A percentile compares a stretch with the other conserved stretches of the same genome.
Conservation (phyloP, 78 protist genomes). For the Dictyostelium capitatum region DNA sequence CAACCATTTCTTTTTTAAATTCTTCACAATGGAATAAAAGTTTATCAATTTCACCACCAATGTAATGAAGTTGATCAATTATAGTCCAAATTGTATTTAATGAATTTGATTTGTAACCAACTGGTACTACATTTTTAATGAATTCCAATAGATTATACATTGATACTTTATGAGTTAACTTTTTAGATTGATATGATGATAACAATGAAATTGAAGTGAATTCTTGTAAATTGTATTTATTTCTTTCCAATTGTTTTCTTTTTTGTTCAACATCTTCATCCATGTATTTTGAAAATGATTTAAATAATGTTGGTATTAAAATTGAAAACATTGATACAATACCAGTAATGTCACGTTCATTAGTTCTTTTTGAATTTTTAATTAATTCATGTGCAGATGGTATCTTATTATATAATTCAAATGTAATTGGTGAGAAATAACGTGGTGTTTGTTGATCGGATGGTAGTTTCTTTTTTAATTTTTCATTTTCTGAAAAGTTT, state of each 20-base stretch:
- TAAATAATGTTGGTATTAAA: slow-evolving; percentile 27
- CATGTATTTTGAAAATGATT: slow-evolving; percentile 28
- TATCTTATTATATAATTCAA: slow-evolving; percentile 29
- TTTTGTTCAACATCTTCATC: slow-evolving; percentile 1
- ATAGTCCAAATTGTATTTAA: slow-evolving; percentile 10
- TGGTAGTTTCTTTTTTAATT: slow-evolving; percentile 14
- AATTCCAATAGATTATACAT: slow-evolving; percentile 29
- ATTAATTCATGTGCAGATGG: slow-evolving; percentile 33
- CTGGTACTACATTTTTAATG: slow-evolving; percentile 6
- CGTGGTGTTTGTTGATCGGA: slow-evolving; percentile 19
- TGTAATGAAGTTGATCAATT: slow-evolving; percentile 44
- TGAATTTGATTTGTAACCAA: not conserved
- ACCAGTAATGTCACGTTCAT: slow-evolving; percentile 24
- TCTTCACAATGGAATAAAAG: slow-evolving; percentile 42
- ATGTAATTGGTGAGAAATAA: slow-evolving; percentile 43
- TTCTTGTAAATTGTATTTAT: not conserved
- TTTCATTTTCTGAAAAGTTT: slow-evolving; percentile 40
- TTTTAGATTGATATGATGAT: slow-evolving; percentile 12
- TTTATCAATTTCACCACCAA: slow-evolving; percentile 75
- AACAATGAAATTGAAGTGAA: not conserved
- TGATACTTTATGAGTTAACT: slow-evolving; percentile 30
- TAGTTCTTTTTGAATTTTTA: not conserved
- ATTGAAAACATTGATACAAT: slow-evolving; percentile 19
- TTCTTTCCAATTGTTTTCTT: not conserved
- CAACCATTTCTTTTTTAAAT: slow-evolving; percentile 1